Conservation (phyloP, 2,329 filamentous ascomycete genomes). For the Lachnellula subtilissima region DNA sequence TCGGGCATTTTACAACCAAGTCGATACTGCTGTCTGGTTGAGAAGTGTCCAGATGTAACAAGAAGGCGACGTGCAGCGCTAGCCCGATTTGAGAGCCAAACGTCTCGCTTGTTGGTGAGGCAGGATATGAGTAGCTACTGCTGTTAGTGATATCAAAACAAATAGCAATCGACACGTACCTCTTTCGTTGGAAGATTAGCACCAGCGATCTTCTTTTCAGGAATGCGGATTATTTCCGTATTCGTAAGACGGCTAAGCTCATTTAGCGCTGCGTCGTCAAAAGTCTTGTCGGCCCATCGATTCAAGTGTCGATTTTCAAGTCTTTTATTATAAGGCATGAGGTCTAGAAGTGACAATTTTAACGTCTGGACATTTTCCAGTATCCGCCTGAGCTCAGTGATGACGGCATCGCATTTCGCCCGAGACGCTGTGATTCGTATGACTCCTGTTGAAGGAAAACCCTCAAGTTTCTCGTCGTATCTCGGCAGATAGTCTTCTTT, state of each 20-base stretch:
- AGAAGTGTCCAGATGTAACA: constrained; percentile 15
- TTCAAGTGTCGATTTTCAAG: background rate
- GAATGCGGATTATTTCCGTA: constrained; percentile 16
- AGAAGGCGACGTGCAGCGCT: constrained; percentile 25
- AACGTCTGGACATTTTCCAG: constrained; percentile 17
- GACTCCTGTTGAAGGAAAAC: constrained; percentile 19
- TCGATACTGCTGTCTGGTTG: constrained; percentile 12
- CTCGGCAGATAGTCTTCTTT: constrained; percentile 16
- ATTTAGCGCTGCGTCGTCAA: constrained; percentile 12
- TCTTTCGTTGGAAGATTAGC: background rate
- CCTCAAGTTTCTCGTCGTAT: constrained; percentile 26
- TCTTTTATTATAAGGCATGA: constrained; percentile 10
- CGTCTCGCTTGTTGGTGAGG: background rate
- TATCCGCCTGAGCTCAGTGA: constrained; percentile 19
- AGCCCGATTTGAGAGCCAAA: constrained; percentile 10
- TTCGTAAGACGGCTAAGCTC: constrained; percentile 25
- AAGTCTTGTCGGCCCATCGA: constrained; percentile 7
- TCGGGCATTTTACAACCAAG: constrained; percentile 13
- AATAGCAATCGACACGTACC: constrained; percentile 1
- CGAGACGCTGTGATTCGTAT: constrained; percentile 27
- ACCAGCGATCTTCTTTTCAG: background rate
- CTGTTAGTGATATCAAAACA: constrained; percentile 3
- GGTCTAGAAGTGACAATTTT: constrained; percentile 13
- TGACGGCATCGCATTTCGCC: constrained; percentile 19
- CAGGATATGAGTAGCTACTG: constrained; percentile 9